Evolutionary conservation across 2,329 filamentous ascomycete species (phyloP).

Genomic region (Dothiorella sarmentorum): DNA sequence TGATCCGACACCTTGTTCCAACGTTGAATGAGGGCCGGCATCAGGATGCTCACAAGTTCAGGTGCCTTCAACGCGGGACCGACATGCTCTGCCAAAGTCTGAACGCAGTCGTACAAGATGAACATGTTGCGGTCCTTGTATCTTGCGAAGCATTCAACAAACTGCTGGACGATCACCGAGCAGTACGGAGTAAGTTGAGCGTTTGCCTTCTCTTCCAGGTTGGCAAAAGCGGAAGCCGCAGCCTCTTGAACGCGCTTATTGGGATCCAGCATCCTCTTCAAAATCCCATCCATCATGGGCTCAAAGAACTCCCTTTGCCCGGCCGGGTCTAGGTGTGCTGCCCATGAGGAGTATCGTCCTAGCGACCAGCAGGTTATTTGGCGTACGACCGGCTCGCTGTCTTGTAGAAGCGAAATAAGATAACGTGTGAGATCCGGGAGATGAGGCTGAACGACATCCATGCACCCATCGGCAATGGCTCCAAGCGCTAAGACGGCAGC

Average conservation of each 20-base stretch:
- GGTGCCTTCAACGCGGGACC: conserved; percentile 76
- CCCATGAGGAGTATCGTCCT: conserved; percentile 90
- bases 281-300: conserved; percentile 94
- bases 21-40: conserved; percentile 85
- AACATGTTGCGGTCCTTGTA: conserved; percentile 99
- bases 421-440: conserved; percentile 88
- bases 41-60: conserved; percentile 77
- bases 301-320: conserved; percentile 79
- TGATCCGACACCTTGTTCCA: conserved; percentile 86
- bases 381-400: conserved; percentile 83
- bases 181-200: conserved; percentile 79
- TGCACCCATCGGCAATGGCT: conserved; percentile 91
- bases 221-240: conserved; percentile 91
- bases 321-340: conserved; percentile 66
- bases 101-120: conserved; percentile 96
- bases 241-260: conserved; percentile 99
- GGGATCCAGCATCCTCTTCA: conserved; percentile 89
- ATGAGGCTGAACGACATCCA: conserved; percentile 84
- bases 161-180: conserved; percentile 85
- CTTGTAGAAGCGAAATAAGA: conserved; percentile 78
- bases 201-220: conserved; percentile 89
- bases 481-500: conserved; percentile 91
- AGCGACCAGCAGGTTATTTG: conserved; percentile 99
- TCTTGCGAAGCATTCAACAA: conserved; percentile 83
- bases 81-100: conserved; percentile 91